Conservation (phyloP, 2,329 filamentous ascomycete genomes). For the Colletotrichum chrysophilum region DNA sequence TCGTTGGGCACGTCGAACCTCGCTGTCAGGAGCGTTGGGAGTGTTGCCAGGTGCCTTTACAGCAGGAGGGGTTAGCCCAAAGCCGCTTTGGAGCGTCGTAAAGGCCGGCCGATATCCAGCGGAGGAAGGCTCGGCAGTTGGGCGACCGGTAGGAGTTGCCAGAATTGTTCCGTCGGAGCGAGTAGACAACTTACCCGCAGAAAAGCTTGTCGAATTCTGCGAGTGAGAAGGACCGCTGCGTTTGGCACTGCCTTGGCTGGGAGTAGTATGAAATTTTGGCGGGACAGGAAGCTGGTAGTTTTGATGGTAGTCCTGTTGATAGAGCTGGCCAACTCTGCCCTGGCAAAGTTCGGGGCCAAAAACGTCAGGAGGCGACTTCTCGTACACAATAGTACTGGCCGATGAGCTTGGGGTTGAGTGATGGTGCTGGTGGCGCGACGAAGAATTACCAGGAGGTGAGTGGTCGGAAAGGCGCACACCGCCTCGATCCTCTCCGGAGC, state of each 20-base stretch:
- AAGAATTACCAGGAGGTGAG: background rate
- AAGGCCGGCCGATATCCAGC: constrained; percentile 1
- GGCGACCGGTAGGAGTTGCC: background rate
- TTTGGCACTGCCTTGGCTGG: background rate
- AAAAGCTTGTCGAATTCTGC: background rate
- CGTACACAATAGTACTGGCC: background rate
- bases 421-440: background rate
- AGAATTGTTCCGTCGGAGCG: background rate
- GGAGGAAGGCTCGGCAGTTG: background rate
- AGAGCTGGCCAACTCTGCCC: background rate
- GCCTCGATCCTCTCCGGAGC: background rate
- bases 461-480: constrained; percentile 17
- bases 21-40: background rate
- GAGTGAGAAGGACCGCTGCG: background rate
- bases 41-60: background rate
- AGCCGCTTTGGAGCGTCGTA: background rate
- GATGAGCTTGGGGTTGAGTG: constrained; percentile 1
- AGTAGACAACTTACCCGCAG: background rate
- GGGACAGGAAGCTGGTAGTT: constrained; percentile 7
- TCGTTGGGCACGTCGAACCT: background rate
- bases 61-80: background rate
- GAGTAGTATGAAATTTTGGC: constrained; percentile 1
- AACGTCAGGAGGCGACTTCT: constrained; percentile 7
- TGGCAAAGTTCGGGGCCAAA: background rate
- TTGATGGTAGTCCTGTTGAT: background rate